Conservation (phyloP, 768 basidiomycete species). For the Cyathus striatus region DNA sequence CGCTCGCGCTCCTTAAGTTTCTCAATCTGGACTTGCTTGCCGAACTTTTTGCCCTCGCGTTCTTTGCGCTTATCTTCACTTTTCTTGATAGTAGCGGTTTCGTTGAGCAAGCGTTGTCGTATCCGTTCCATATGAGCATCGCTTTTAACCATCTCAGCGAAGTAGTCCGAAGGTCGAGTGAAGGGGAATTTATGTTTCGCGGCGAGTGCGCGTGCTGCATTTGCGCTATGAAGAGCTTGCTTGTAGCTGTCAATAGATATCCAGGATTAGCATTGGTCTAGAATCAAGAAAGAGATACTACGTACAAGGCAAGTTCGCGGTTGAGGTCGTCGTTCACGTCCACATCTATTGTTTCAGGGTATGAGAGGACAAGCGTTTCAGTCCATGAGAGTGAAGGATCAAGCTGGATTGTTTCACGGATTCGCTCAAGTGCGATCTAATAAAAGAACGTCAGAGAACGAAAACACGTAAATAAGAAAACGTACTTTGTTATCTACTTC, state of each 20-base stretch:
- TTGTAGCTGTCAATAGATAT: slow-evolving; percentile 66
- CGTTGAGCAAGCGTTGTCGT: slow-evolving; percentile 85
- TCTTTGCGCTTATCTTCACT: slow-evolving; percentile 89
- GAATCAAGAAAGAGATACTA: slow-evolving; percentile 8
- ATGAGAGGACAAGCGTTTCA: slow-evolving; percentile 70
- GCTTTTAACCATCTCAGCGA: slow-evolving; percentile 97
- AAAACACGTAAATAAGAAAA: slow-evolving; percentile 5
- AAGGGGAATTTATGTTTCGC: slow-evolving; percentile 77
- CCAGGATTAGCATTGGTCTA: not conserved
- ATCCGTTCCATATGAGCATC: slow-evolving; percentile 98
- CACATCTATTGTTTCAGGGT: slow-evolving; percentile 67
- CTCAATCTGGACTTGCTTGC: slow-evolving; percentile 95
- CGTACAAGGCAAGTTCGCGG: slow-evolving; percentile 94
- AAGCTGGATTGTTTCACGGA: slow-evolving; percentile 71
- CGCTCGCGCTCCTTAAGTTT: slow-evolving; percentile 87
- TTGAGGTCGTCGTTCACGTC: slow-evolving; percentile 87
- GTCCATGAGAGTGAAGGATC: slow-evolving; percentile 79
- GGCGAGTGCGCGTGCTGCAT: slow-evolving; percentile 72
- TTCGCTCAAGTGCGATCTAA: slow-evolving; percentile 75
- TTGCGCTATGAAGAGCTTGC: slow-evolving; percentile 84
- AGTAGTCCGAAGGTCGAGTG: slow-evolving; percentile 89
- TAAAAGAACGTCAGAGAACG: slow-evolving; percentile 1
- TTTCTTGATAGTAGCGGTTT: slow-evolving; percentile 83
- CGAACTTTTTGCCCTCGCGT: slow-evolving; percentile 95
- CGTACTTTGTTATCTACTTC: slow-evolving; percentile 77